A percentile compares a stretch with the other conserved stretches of the same genome.
phyloP scores from a whole-genome alignment of 371 early-diverging fungal species.

The Actinomucor elegans region DNA sequence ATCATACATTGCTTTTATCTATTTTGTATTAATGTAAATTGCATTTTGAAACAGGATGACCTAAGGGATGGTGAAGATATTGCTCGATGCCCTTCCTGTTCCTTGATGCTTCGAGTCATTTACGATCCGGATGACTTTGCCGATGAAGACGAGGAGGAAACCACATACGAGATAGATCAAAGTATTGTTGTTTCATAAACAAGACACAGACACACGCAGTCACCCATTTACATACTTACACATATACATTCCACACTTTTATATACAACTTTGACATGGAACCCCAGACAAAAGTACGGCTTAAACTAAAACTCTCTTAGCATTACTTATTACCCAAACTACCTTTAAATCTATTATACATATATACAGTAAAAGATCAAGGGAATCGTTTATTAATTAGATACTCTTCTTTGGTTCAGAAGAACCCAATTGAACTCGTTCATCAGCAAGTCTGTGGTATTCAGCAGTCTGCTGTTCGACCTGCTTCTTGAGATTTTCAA shows the following conservation, averaged over 20 bases:
- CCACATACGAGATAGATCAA: constrained; percentile 41
- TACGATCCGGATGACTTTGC: constrained; percentile 79
- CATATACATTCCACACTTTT: background rate
- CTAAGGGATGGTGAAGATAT: constrained; percentile 92
- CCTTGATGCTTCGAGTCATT: constrained; percentile 86
- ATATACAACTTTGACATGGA: too few species aligned
- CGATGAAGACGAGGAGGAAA: constrained; percentile 36
- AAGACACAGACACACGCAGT: background rate
- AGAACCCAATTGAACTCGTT: constrained; percentile 27
- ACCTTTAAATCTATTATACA: too few species aligned
- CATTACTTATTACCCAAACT: too few species aligned
- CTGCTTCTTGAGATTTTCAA: constrained; percentile 79
- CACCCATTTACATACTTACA: background rate
- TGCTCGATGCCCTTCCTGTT: constrained; percentile 96
- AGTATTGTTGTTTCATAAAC: constrained; percentile 23
- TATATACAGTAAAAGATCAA: too few species aligned
- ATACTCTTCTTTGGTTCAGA: constrained; percentile 25
- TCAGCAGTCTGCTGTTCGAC: constrained; percentile 68
- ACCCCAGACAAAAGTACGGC: too few species aligned
- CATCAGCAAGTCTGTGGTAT: constrained; percentile 76
- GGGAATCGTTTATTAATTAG: too few species aligned
- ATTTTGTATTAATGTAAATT: too few species aligned
- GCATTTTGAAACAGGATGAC: constrained; percentile 67
- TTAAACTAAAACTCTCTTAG: too few species aligned
- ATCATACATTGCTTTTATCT: background rate